Evolutionary conservation across 1,284 basidiomycete genomes (phyloP).

Genomic region (Microbotryomycetes sp.): DNA sequence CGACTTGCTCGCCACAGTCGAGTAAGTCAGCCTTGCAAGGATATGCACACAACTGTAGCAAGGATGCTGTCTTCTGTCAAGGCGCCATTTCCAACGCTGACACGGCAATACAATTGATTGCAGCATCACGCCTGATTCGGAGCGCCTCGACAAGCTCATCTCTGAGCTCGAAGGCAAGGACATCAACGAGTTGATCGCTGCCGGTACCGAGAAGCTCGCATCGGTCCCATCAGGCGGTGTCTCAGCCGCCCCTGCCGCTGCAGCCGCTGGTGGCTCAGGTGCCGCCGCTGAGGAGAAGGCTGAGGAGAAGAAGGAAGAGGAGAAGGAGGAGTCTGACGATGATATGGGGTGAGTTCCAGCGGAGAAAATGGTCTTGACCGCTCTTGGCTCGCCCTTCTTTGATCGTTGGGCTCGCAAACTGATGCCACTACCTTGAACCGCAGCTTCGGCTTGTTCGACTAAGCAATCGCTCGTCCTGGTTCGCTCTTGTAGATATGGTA

Average conservation of each 20-base stretch:
- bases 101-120: neutral
- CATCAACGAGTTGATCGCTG: constrained; percentile 82
- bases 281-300: constrained; percentile 63
- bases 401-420: neutral
- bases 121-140: constrained; percentile 77
- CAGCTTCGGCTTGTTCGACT: neutral
- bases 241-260: constrained; percentile 52
- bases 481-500: constrained; percentile 58
- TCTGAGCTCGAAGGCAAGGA: constrained; percentile 91
- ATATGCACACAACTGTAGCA: too few species aligned
- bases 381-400: neutral
- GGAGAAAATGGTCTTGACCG: neutral
- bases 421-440: neutral
- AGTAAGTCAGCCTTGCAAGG: too few species aligned
- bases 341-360: constrained; percentile 39
- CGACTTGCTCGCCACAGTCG: constrained; percentile 77
- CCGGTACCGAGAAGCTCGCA: constrained; percentile 86
- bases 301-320: constrained; percentile 64
- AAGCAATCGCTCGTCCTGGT: constrained; percentile 6
- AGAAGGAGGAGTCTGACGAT: constrained; percentile 60
- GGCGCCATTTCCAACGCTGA: neutral
- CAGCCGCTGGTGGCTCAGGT: constrained; percentile 58
- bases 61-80: too few species aligned
- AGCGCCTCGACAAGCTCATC: constrained; percentile 77
- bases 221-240: constrained; percentile 59